phyloP scores from a whole-genome alignment of 2,329 filamentous ascomycete species.

The Ceratocystis lukuohia region DNA sequence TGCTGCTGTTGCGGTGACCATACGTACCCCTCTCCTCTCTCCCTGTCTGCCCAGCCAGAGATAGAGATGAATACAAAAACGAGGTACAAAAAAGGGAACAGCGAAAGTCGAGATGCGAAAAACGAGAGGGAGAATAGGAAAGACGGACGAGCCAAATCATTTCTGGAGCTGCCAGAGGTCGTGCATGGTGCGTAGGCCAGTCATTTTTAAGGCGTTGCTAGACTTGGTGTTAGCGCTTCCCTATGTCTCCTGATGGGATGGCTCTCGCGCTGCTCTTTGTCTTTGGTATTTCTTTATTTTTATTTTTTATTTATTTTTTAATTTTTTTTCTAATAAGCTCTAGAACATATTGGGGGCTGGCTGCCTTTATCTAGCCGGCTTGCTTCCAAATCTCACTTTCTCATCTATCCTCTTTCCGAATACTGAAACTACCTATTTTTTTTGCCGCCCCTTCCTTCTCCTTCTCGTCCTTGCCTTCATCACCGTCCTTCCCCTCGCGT shows the following conservation, averaged over 20 bases:
- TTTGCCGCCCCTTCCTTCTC: not conserved
- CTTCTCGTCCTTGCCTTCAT: not conserved
- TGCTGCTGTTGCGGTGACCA: not conserved
- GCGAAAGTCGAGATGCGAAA: not conserved
- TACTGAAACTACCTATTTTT: too few species aligned
- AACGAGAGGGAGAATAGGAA: too few species aligned
- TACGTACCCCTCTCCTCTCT: too few species aligned
- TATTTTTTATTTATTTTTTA: slow-evolving; percentile 7
- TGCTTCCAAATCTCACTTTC: too few species aligned
- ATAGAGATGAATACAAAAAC: not conserved
- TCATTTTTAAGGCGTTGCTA: too few species aligned
- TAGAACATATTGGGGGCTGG: too few species aligned
- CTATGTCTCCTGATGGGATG: not conserved
- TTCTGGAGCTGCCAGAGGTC: not conserved
- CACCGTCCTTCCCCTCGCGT: not conserved
- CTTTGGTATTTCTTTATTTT: not conserved
- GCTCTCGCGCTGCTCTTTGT: too few species aligned
- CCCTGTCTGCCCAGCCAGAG: not conserved
- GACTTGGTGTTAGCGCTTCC: not conserved
- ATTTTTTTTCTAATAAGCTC: not conserved
- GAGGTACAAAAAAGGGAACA: not conserved
- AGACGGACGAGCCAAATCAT: not conserved
- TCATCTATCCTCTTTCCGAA: too few species aligned
- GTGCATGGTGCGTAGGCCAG: not conserved
- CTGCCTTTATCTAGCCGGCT: too few species aligned